These are phyloP conservation scores for Pseudozyma hubeiensis DNA, from an alignment of 1,284 basidiomycete genomes.

Conservation along the genomic window DNA sequence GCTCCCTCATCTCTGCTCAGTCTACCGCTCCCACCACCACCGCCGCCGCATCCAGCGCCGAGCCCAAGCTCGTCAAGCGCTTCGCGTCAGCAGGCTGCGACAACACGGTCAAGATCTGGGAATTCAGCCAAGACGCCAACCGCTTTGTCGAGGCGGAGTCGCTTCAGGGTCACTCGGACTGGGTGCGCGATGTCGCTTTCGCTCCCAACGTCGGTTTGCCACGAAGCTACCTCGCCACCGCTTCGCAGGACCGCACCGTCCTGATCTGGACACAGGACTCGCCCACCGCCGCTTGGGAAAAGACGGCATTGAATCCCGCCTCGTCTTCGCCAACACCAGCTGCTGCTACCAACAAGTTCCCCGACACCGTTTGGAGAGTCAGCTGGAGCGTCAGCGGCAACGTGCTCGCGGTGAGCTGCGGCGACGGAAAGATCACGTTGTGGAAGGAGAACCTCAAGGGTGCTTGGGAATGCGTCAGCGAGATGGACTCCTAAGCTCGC, in stretches of 20 bases:
- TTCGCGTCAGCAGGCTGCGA: slow-evolving; percentile 97
- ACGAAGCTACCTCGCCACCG: slow-evolving; percentile 92
- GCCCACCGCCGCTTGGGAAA: slow-evolving; percentile 82
- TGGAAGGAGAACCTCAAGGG: slow-evolving; percentile 98
- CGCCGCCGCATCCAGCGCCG: slow-evolving; percentile 18
- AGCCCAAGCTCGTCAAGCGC: slow-evolving; percentile 53
- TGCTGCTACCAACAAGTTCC: slow-evolving; percentile 54
- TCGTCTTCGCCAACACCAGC: slow-evolving; percentile 10
- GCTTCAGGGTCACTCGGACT: slow-evolving; percentile 80
- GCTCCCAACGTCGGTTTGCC: slow-evolving; percentile 95
- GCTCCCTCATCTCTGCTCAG: slow-evolving; percentile 72
- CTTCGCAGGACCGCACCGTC: slow-evolving; percentile 88
- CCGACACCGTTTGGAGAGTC: slow-evolving; percentile 84
- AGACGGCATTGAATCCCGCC: slow-evolving; percentile 83
- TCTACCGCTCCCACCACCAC: slow-evolving; percentile 69
- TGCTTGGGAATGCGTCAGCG: slow-evolving; percentile 87
- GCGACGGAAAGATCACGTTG: slow-evolving; percentile 95
- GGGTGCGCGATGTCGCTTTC: slow-evolving; percentile 98
- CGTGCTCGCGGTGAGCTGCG: slow-evolving; percentile 94
- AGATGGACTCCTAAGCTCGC: slow-evolving; percentile 46
- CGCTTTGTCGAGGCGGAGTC: slow-evolving; percentile 62
- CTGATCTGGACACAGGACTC: slow-evolving; percentile 92
- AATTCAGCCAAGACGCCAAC: slow-evolving; percentile 72
- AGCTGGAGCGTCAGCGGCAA: slow-evolving; percentile 98
- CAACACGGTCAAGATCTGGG: slow-evolving; percentile 95